A percentile compares a stretch with the other conserved stretches of the same genome.
These are phyloP conservation scores for Termitomyces sp. DNA, from an alignment of 768 basidiomycete species.

Conservation along the genomic window DNA sequence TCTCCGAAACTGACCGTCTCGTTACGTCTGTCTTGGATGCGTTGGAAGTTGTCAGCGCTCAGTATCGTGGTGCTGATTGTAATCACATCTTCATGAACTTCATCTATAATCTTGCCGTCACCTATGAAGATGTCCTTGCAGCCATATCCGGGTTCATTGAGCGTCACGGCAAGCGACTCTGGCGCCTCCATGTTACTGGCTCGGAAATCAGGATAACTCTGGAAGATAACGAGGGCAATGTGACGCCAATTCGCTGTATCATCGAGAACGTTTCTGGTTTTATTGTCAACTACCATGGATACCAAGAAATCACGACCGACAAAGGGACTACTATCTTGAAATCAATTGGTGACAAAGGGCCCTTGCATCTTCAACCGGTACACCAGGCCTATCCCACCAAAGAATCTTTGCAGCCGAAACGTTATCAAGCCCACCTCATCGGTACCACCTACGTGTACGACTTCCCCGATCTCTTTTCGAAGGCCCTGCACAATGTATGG, in stretches of 20 bases:
- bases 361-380: conserved; percentile 93
- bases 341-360: conserved; percentile 97
- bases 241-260: conserved; percentile 93
- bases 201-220: conserved; percentile 95
- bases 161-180: conserved; percentile 95
- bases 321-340: conserved; percentile 94
- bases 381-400: conserved; percentile 94
- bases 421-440: conserved; percentile 97
- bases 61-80: conserved; percentile 90
- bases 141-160: conserved; percentile 99
- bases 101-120: conserved; percentile 92
- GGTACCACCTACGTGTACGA: conserved; percentile 99
- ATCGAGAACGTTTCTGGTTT: conserved; percentile 99
- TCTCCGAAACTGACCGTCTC: conserved; percentile 96
- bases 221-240: conserved; percentile 93
- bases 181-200: conserved; percentile 97
- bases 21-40: conserved; percentile 93
- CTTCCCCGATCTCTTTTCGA: conserved; percentile 98
- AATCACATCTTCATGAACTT: conserved; percentile 99
- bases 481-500: conserved; percentile 95
- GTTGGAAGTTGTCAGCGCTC: conserved; percentile 87
- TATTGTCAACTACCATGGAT: conserved; percentile 96
- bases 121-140: conserved; percentile 94
- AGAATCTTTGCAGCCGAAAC: conserved; percentile 96
- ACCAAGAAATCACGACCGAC: conserved; percentile 97